phyloP scores from a whole-genome alignment of 2,329 filamentous ascomycete genomes.

The Aspergillus terreus region DNA sequence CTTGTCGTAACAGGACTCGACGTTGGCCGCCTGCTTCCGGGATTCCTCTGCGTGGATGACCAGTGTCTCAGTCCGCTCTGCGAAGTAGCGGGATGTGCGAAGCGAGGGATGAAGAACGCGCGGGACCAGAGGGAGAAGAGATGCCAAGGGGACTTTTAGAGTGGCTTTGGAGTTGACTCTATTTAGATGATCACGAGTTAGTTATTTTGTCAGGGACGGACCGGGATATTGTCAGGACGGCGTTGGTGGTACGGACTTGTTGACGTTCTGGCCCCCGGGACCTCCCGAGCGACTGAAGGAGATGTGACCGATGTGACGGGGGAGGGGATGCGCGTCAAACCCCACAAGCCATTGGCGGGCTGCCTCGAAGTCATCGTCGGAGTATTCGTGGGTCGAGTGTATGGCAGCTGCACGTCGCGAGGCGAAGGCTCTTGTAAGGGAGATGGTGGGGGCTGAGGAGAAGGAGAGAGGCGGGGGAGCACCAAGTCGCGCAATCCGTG shows the following conservation, averaged over 20 bases:
- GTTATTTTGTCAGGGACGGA: too few relatives aligned
- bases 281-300: constrained; percentile 63
- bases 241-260: constrained; percentile 51
- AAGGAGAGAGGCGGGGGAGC: constrained; percentile 7
- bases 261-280: constrained; percentile 65
- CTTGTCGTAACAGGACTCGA: constrained; percentile 56
- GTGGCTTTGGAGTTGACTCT: constrained; percentile 67
- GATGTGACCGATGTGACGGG: constrained; percentile 54
- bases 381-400: constrained; percentile 4
- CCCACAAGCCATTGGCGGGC: constrained; percentile 56
- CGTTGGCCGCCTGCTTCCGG: constrained; percentile 59
- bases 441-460: constrained; percentile 8
- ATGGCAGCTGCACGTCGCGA: constrained; percentile 19
- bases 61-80: constrained; percentile 50
- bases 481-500: constrained; percentile 6
- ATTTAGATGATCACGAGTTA: constrained; percentile 2
- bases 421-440: constrained; percentile 23
- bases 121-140: constrained; percentile 54
- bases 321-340: constrained; percentile 53
- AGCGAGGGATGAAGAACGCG: constrained; percentile 51
- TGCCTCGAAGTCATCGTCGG: constrained; percentile 33
- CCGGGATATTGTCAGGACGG: too few relatives aligned
- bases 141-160: constrained; percentile 52
- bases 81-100: constrained; percentile 52
- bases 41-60: constrained; percentile 63